These are phyloP conservation scores for Tubosaeta sp. DNA, from an alignment of 768 basidiomycete genomes.

Conservation along the genomic window DNA sequence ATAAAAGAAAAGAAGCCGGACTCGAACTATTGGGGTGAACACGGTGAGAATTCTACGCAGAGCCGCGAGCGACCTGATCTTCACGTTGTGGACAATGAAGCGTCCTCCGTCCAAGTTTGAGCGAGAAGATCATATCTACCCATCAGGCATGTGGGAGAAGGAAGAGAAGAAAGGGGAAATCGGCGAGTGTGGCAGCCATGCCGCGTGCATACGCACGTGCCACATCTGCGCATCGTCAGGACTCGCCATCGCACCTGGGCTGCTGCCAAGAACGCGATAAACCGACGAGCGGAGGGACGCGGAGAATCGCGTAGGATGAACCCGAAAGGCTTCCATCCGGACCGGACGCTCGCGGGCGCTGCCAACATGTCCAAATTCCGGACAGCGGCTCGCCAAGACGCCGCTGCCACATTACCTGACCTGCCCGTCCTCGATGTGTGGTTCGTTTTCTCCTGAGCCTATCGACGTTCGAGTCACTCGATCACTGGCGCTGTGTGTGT, in stretches of 20 bases:
- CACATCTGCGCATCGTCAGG: neutral
- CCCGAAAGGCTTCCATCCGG: neutral
- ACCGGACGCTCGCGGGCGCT: neutral
- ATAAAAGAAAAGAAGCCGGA: neutral
- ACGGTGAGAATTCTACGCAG: neutral
- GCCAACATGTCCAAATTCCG: neutral
- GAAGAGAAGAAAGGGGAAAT: neutral
- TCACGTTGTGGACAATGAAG: neutral
- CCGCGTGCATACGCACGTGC: neutral
- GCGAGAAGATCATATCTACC: neutral
- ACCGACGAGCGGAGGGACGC: neutral
- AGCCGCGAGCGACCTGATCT: neutral
- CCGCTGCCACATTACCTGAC: neutral
- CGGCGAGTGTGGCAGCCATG: neutral
- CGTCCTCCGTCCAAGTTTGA: neutral
- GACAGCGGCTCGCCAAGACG: neutral
- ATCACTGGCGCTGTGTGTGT: too few relatives aligned
- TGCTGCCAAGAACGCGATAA: neutral
- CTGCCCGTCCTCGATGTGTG: neutral
- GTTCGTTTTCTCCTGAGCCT: neutral
- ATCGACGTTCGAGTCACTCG: neutral
- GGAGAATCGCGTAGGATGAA: neutral
- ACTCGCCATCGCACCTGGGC: neutral
- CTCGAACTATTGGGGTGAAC: neutral
- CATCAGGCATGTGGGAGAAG: neutral